These are phyloP conservation scores for Pseudonectria buxi DNA, from an alignment of 2,329 filamentous ascomycete species.

Conservation along the genomic window DNA sequence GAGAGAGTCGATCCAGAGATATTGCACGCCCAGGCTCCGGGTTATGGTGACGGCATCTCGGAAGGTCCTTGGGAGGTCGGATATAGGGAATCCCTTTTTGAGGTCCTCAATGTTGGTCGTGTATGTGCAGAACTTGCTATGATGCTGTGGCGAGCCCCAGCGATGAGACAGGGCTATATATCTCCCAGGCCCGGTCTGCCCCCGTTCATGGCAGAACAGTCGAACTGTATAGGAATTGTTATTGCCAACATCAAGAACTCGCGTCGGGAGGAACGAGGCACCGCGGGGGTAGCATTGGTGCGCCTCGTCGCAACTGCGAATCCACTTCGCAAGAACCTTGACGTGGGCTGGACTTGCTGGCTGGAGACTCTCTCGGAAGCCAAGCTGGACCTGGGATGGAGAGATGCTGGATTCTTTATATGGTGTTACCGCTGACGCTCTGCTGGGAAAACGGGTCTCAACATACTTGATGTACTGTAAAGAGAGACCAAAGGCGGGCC, in stretches of 20 bases:
- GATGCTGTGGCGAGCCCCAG: slow-evolving; percentile 12
- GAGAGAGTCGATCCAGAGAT: slow-evolving; percentile 2
- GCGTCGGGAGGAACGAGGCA: slow-evolving; percentile 8
- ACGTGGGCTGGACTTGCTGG: slow-evolving; percentile 7
- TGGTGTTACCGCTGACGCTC: no score
- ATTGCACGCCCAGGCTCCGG: background rate
- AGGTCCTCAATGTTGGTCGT: slow-evolving; percentile 1
- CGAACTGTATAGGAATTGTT: slow-evolving; percentile 3
- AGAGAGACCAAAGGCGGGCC: slow-evolving; percentile 1
- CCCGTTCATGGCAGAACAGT: background rate
- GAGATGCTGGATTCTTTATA: background rate
- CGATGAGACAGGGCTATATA: slow-evolving; percentile 19
- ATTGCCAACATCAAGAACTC: slow-evolving; percentile 14
- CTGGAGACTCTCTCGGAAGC: slow-evolving; percentile 8
- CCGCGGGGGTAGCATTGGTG: slow-evolving; percentile 3
- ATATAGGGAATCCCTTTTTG: background rate
- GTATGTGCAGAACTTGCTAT: background rate
- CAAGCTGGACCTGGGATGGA: slow-evolving; percentile 6
- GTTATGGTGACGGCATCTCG: background rate
- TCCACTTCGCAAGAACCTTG: slow-evolving; percentile 10
- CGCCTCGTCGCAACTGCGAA: slow-evolving; percentile 8
- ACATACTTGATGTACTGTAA: slow-evolving; percentile 1
- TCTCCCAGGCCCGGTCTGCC: background rate
- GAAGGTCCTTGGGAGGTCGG: background rate
- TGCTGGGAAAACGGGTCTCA: background rate